These are phyloP conservation scores for Candida maltosa DNA, from an alignment of 805 yeast species.

Conservation along the genomic window DNA sequence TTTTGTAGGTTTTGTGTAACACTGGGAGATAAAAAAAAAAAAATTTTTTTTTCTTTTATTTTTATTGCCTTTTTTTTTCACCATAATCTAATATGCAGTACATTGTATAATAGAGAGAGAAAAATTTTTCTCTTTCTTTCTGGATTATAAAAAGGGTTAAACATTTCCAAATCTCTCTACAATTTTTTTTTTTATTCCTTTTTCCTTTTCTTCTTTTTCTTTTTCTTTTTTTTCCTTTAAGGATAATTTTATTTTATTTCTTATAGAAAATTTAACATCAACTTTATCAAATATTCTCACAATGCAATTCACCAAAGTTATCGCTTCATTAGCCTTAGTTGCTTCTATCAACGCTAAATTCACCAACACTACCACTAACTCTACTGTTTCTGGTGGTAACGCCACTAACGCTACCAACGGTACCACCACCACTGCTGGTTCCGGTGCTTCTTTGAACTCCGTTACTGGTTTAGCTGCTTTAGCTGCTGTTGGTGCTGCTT, in stretches of 20 bases:
- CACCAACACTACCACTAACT: slow-evolving; percentile 5
- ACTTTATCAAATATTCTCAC: not conserved
- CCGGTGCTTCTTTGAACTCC: slow-evolving; percentile 3
- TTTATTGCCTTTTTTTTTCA: slow-evolving; percentile 2
- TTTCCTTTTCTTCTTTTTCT: not conserved
- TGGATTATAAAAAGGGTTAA: slow-evolving; percentile 1
- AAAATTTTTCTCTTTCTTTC: not conserved
- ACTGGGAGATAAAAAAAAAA: too few relatives aligned
- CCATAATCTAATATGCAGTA: too few relatives aligned
- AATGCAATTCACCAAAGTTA: slow-evolving; percentile 8
- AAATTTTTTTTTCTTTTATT: slow-evolving; percentile 3
- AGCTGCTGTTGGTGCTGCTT: slow-evolving; percentile 16
- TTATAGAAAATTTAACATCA: too few relatives aligned
- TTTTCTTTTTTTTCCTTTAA: not conserved
- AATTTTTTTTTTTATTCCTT: too few relatives aligned
- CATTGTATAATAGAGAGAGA: too few relatives aligned
- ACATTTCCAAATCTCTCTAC: too few relatives aligned
- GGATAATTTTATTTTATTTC: too few relatives aligned
- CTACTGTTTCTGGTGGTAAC: not conserved
- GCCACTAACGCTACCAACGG: not conserved
- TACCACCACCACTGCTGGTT: not conserved
- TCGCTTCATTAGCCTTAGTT: slow-evolving; percentile 9
- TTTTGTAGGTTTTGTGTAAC: too few relatives aligned
- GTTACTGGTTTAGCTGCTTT: slow-evolving; percentile 10
- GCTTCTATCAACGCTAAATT: slow-evolving; percentile 7